Conservation (phyloP, 2,329 filamentous ascomycete species). For the Aaosphaeria arxii region DNA sequence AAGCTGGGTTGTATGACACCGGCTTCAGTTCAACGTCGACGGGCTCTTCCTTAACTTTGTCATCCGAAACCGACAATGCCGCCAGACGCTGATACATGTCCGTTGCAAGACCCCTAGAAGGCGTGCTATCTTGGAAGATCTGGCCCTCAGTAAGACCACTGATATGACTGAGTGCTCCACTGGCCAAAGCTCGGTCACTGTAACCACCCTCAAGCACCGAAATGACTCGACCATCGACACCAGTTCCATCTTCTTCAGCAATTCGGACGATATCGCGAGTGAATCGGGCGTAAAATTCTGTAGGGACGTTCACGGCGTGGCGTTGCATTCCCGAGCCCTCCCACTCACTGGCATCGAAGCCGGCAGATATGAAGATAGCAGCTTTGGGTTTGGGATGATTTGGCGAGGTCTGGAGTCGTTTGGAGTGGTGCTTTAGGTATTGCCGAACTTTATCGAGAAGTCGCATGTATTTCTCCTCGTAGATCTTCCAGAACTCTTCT, state of each 20-base stretch:
- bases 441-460: slow-evolving; percentile 77
- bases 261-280: slow-evolving; percentile 81
- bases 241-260: slow-evolving; percentile 73
- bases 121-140: slow-evolving; percentile 23
- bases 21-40: slow-evolving; percentile 3
- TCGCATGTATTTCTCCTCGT: slow-evolving; percentile 72
- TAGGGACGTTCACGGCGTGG: slow-evolving; percentile 93
- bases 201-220: slow-evolving; percentile 96
- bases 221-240: slow-evolving; percentile 79
- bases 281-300: slow-evolving; percentile 91
- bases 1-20: slow-evolving; percentile 38
- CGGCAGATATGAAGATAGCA: slow-evolving; percentile 91
- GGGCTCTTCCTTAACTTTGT: slow-evolving; percentile 18
- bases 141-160: slow-evolving; percentile 70
- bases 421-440: slow-evolving; percentile 73
- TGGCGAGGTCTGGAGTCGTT: slow-evolving; percentile 56
- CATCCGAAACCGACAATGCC: slow-evolving; percentile 35
- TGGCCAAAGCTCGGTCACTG: slow-evolving; percentile 84
- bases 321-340: slow-evolving; percentile 91
- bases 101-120: slow-evolving; percentile 49
- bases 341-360: slow-evolving; percentile 96
- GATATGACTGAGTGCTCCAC: slow-evolving; percentile 85
- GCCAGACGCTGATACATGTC: slow-evolving; percentile 56
- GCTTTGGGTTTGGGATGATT: slow-evolving; percentile 67
- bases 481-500: slow-evolving; percentile 84